phyloP scores from a whole-genome alignment of 345 rosid genomes.

The Murraya koenigii region DNA sequence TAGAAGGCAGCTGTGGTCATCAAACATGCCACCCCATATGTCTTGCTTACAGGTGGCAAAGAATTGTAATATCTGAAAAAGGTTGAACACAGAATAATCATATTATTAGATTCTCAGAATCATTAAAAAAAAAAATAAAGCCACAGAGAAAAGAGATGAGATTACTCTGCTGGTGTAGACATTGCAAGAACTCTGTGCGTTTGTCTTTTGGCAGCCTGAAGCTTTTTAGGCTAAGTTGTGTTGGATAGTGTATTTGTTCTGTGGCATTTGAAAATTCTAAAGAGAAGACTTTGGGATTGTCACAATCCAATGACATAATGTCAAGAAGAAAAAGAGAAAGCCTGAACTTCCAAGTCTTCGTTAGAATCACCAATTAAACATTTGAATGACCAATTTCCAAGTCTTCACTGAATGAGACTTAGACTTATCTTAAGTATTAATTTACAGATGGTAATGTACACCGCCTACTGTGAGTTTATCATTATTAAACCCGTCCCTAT shows the following conservation, averaged over 20 bases:
- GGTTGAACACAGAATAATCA: not conserved
- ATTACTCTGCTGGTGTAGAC: conserved; percentile 63
- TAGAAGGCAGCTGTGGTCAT: conserved; percentile 49
- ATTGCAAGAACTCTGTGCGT: conserved; percentile 23
- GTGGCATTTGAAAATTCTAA: conserved; percentile 8
- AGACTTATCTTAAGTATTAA: too few species aligned
- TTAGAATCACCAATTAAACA: not conserved
- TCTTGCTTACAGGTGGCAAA: conserved; percentile 68
- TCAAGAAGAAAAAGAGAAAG: not conserved
- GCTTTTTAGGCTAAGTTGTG: not conserved
- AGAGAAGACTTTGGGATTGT: conserved; percentile 10
- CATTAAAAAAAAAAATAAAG: not conserved
- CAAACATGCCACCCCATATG: conserved; percentile 56
- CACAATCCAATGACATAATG: not conserved
- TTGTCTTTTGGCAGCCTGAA: not conserved
- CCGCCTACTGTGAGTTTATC: too few species aligned
- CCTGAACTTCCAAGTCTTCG: conserved; percentile 1
- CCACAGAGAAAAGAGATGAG: conserved; percentile 10
- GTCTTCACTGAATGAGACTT: too few species aligned
- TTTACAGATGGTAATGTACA: too few species aligned
- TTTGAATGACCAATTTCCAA: too few species aligned
- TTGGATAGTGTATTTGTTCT: not conserved
- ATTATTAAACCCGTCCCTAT: too few species aligned
- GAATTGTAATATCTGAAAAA: conserved; percentile 51
- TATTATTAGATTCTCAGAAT: not conserved